Base-by-base conservation (phyloP, 768 basidiomycete species). In the Tephrocybe sp. region DNA sequence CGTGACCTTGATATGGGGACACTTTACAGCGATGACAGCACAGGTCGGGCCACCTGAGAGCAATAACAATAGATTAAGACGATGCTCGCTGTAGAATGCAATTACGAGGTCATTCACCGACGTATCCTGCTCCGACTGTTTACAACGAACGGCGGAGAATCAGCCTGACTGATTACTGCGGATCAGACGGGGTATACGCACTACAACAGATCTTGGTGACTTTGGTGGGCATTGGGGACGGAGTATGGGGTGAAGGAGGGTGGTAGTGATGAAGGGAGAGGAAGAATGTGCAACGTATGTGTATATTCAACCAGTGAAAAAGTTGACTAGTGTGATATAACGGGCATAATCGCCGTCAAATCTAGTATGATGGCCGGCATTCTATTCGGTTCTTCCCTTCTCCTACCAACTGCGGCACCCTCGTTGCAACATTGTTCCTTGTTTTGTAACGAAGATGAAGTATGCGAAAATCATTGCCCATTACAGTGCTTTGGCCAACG, bases 1-100 rank as follows among this genome's bases (percentile, higher is more conserved):
- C 62, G 94, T 99, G 65, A 99, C 96, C 38, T 74, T 74, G 72
- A 98, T 91, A 65, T 95, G 81, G 43, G 94, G 92, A 68, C 93
- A 96, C 70, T 92, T 94, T 59, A 90, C 77, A 17, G 93, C 93
- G 61, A 97, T 92, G 65, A 97, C 93, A 41, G 94, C 90, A 66
- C 93, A 96, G 38, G 94, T 98, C 21, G 94, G 94, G 28, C 94
- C 94, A 65, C 93, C 93, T 94, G 58, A 38, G 32, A 4, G 3
- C 4, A 37, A 23, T 8, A 8, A 34, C 47, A 14, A 12, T 38
- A 53, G 32, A 53, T 54, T 24, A 26, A 50, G 17, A 25, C 32
- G 28, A 42, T 26, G 23, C 21, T 43, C 42, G 26, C 21, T 43
- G 44, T 26, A 20, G 38, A 59, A 21, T 37, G 45, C 17, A 26